Base-by-base conservation (phyloP, 768 basidiomycete species). In the Collybiopsis luxurians region DNA sequence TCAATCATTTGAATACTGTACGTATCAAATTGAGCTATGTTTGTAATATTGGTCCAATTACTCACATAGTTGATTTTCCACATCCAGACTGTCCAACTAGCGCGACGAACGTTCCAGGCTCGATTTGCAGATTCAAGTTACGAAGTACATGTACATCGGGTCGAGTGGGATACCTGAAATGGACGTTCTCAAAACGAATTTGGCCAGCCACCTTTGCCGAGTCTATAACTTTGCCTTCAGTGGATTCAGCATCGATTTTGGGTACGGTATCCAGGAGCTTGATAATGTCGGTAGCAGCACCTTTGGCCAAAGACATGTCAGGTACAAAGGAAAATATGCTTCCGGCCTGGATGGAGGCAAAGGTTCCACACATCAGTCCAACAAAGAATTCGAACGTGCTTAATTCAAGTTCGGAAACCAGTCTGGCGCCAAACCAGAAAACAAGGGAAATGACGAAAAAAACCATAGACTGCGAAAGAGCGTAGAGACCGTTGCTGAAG, bases 111-210 rank as follows among this genome's bases (percentile, higher is more conserved):
- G 86, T 90, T 27, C 89, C 89, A 7, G 89, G 88, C 63, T 89
- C 79, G 27, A 90, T 81, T 39, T 80, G 79, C 51, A 92, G 67
- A 15, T 83, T 85, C 21, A 98, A 76, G 53, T 84, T 87, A 43
- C 90, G 86, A 58, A 98, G 73, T 17, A 98, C 92, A 48, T 88
- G 88, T 17, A 92, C 85, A 63, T 83, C 84, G 42, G 91, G 89
- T 42, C 95, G 79, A 9, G 90, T 91, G 0, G 95, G 95, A 72
- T 97, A 97, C 13, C 90, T 84, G 82, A 98, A 97, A 66, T 87
- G 83, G 28, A 96, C 79, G 59, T 88, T 79, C 68, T 94, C 87
- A 60, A 96, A 82, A 24, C 79, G 80, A 57, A 96, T 84, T 59
- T 83, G 85, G 13, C 90, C 90, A 31, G 71, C 65, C 30, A 79